A percentile compares a stretch with the other conserved stretches of the same genome.
Conservation (phyloP, 2,329 filamentous ascomycete species). For the Cordyceps tenuipes region DNA sequence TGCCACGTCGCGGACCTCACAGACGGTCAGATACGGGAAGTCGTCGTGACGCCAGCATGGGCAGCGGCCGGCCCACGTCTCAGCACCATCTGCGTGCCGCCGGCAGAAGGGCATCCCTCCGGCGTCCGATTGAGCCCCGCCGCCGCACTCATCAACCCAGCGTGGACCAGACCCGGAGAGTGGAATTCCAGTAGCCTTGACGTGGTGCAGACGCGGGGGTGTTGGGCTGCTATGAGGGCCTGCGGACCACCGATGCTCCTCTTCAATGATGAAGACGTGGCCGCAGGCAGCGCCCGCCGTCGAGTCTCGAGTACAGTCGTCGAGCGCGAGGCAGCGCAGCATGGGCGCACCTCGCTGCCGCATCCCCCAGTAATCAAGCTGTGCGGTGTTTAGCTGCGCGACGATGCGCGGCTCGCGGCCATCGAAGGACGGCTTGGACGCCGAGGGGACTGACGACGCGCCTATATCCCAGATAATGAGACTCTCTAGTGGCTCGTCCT, state of each 20-base stretch:
- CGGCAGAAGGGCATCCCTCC: conserved; percentile 34
- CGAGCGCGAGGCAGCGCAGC: conserved; percentile 42
- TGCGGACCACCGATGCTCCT: conserved; percentile 42
- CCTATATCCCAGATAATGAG: conserved; percentile 54
- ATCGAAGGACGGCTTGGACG: not conserved
- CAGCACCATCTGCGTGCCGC: conserved; percentile 17
- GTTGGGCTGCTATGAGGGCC: conserved; percentile 34
- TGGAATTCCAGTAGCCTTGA: conserved; percentile 45
- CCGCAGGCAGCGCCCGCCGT: conserved; percentile 19
- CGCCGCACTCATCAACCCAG: conserved; percentile 35
- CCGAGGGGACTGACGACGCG: conserved; percentile 24
- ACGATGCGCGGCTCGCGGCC: conserved; percentile 37
- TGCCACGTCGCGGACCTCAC: conserved; percentile 33
- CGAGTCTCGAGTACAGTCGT: conserved; percentile 31
- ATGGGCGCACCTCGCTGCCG: conserved; percentile 43
- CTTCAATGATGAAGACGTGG: conserved; percentile 48
- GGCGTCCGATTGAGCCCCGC: conserved; percentile 18
- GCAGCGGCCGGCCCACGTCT: conserved; percentile 22
- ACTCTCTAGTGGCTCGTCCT: conserved; percentile 49
- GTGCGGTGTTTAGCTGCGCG: conserved; percentile 38
- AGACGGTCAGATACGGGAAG: conserved; percentile 42
- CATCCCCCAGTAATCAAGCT: conserved; percentile 44
- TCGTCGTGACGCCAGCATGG: conserved; percentile 49
- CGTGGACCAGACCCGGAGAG: conserved; percentile 40
- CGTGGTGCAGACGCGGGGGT: conserved; percentile 35